These are phyloP conservation scores for Arachis stenosperma DNA, from an alignment of 306 rosid species.

Conservation along the genomic window DNA sequence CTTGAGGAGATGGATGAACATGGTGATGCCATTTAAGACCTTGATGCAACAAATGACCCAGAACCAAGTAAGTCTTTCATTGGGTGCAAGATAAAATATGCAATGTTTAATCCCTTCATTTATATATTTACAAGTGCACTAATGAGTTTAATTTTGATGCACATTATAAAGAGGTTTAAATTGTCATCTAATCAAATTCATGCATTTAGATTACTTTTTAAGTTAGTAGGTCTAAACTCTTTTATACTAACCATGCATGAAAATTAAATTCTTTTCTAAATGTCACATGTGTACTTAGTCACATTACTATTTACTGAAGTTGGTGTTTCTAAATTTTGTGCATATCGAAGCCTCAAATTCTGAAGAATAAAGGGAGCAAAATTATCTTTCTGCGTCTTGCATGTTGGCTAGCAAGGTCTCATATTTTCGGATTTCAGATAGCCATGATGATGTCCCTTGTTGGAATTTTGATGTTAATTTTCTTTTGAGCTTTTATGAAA, in stretches of 20 bases:
- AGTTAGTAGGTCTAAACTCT: no score
- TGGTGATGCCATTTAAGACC: constrained; percentile 54
- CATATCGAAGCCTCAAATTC: constrained; percentile 31
- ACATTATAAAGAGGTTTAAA: not conserved
- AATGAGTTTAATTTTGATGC: not conserved
- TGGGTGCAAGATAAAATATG: not conserved
- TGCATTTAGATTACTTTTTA: no score
- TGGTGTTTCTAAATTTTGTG: constrained; percentile 23
- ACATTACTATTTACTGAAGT: constrained; percentile 26
- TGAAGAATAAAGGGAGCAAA: constrained; percentile 21
- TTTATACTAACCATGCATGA: no score
- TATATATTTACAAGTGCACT: not conserved
- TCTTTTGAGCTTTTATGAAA: constrained; percentile 8
- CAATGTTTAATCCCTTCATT: constrained; percentile 22
- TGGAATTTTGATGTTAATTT: constrained; percentile 24
- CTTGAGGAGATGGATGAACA: constrained; percentile 84
- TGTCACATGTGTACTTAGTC: constrained; percentile 21
- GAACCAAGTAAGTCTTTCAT: constrained; percentile 46
- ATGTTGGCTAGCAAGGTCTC: constrained; percentile 13
- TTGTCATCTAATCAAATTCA: no score
- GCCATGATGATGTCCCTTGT: not conserved
- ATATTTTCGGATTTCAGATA: not conserved
- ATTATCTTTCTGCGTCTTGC: constrained; percentile 8
- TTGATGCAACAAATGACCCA: constrained; percentile 12
- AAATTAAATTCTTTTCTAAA: not conserved